Percentiles rank a stretch among this genome's conserved stretches.
Evolutionary conservation across 768 basidiomycete species (phyloP).

Genomic region (Naematelia aurantialba): DNA sequence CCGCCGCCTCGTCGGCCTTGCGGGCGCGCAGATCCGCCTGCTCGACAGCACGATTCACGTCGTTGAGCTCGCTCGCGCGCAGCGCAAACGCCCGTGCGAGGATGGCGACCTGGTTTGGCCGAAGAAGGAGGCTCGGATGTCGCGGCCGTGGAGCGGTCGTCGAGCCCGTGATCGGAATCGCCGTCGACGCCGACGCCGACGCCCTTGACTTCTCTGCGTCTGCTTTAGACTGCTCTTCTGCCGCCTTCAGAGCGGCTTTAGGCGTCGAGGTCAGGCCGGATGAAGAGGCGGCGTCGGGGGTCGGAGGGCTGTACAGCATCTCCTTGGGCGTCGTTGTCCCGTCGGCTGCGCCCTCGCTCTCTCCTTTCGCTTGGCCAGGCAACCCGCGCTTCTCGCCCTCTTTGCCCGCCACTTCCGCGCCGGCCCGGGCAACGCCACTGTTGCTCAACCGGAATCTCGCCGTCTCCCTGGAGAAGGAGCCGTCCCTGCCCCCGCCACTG

Average conservation of each 20-base stretch:
- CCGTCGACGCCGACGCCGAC: neutral
- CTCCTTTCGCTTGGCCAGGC: conserved; percentile 27
- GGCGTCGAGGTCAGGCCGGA: too few species aligned
- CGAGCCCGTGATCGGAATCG: conserved; percentile 8
- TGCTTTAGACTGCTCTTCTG: conserved; percentile 4
- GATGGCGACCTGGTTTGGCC: conserved; percentile 25
- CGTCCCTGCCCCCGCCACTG: too few species aligned
- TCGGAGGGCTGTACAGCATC: conserved; percentile 14
- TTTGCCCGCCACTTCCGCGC: neutral
- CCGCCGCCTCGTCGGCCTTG: conserved; percentile 25
- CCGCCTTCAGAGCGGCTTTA: too few species aligned
- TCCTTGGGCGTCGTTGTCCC: conserved; percentile 33
- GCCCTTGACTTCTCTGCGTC: conserved; percentile 2
- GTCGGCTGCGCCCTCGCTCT: conserved; percentile 22
- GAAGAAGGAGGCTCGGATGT: conserved; percentile 34
- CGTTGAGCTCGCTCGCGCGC: conserved; percentile 42
- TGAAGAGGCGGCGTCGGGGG: too few species aligned
- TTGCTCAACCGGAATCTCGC: neutral
- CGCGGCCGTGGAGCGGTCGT: conserved; percentile 6
- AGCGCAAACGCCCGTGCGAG: conserved; percentile 41
- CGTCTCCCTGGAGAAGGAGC: neutral
- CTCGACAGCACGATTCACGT: conserved; percentile 49
- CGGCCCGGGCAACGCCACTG: neutral
- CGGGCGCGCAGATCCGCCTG: conserved; percentile 44
- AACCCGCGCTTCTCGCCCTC: conserved; percentile 1